These are phyloP conservation scores for Geranomyces variabilis DNA, from an alignment of 192 early-diverging fungal genomes.

Conservation along the genomic window DNA sequence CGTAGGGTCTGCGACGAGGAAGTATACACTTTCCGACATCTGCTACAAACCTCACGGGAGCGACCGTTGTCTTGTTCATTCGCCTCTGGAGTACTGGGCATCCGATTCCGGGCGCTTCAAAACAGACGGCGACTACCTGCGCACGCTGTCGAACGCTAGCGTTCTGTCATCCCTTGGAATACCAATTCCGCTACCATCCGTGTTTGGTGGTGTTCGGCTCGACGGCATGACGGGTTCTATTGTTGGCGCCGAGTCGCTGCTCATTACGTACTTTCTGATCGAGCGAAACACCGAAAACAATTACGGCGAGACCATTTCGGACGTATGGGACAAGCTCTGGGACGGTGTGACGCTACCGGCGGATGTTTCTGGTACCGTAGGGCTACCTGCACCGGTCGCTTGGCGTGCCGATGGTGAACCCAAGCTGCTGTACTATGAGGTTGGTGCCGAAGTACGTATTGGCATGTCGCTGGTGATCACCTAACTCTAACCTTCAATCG, in stretches of 20 bases:
- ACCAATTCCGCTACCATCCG: conserved; percentile 41
- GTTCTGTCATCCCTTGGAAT: conserved; percentile 40
- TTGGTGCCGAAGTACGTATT: neutral
- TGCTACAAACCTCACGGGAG: conserved; percentile 30
- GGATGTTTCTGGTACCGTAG: neutral
- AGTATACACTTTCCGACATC: conserved; percentile 23
- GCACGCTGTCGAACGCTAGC: conserved; percentile 37
- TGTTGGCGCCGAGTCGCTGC: conserved; percentile 49
- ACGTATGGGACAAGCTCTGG: conserved; percentile 54
- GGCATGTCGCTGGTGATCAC: neutral
- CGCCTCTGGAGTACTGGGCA: conserved; percentile 58
- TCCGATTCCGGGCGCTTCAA: conserved; percentile 18
- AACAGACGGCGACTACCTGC: conserved; percentile 36
- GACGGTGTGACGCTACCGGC: conserved; percentile 21
- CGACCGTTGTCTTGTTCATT: conserved; percentile 59
- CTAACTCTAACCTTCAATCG: neutral
- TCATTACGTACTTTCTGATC: conserved; percentile 60
- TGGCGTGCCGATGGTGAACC: conserved; percentile 38
- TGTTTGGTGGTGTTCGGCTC: conserved; percentile 38
- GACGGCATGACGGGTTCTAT: conserved; percentile 8
- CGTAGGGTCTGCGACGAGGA: neutral
- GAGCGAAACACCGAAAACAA: conserved; percentile 23
- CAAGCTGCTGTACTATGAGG: conserved; percentile 48
- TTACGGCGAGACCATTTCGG: conserved; percentile 5
- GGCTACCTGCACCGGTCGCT: neutral